These are phyloP conservation scores for Paecilomyces sp. DNA, from an alignment of 2,329 filamentous ascomycete genomes.

Conservation along the genomic window DNA sequence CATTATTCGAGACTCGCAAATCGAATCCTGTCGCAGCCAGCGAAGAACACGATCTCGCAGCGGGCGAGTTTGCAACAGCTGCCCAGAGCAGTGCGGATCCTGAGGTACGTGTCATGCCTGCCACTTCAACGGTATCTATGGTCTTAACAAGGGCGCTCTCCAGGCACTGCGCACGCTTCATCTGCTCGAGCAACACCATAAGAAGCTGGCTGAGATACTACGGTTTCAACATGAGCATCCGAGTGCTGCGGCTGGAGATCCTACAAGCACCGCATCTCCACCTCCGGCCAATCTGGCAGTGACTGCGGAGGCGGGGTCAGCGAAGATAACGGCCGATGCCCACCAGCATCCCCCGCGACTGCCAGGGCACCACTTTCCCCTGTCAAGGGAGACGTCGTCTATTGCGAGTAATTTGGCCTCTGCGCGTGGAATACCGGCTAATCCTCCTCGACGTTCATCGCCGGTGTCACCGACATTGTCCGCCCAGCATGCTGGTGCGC, in stretches of 20 bases:
- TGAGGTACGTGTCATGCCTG: conserved; percentile 36
- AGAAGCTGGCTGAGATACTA: conserved; percentile 72
- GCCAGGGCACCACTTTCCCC: conserved; percentile 37
- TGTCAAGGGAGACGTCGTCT: conserved; percentile 66
- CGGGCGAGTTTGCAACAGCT: conserved; percentile 79
- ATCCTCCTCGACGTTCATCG: conserved; percentile 48
- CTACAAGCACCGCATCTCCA: conserved; percentile 5
- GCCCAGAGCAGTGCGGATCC: conserved; percentile 61
- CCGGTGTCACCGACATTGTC: conserved; percentile 67
- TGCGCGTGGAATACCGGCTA: conserved; percentile 65
- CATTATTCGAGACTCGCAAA: conserved; percentile 62
- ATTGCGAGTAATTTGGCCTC: conserved; percentile 85
- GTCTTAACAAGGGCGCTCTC: conserved; percentile 18
- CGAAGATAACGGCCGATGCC: conserved; percentile 21
- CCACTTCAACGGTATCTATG: background rate
- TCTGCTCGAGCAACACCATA: conserved; percentile 82
- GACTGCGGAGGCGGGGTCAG: conserved; percentile 10
- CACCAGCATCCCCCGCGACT: conserved; percentile 33
- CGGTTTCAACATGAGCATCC: conserved; percentile 58
- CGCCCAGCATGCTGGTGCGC: conserved; percentile 65
- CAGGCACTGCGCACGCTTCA: conserved; percentile 77
- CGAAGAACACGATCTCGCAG: conserved; percentile 80
- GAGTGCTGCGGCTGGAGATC: conserved; percentile 13
- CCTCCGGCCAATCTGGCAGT: conserved; percentile 11
- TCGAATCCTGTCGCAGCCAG: conserved; percentile 72